Percentiles rank a stretch among this genome's conserved stretches.
Evolutionary conservation across 140 eudicot species (phyloP).

Genomic region (Oenanthe javanica): DNA sequence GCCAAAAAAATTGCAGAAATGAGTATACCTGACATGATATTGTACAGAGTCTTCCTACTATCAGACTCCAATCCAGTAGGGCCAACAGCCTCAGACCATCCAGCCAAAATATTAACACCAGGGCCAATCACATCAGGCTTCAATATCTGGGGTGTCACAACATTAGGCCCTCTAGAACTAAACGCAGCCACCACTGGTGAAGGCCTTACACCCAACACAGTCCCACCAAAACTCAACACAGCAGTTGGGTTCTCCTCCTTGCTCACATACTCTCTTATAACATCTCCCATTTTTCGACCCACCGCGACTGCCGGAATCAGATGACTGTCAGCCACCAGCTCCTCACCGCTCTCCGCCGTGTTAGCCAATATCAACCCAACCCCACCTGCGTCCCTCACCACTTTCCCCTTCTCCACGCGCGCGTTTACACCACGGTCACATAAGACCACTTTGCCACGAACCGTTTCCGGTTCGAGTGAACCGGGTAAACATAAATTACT

Average conservation of each 20-base stretch:
- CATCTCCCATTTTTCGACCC: constrained; percentile 14
- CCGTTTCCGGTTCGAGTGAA: constrained; percentile 13
- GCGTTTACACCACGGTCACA: constrained; percentile 22
- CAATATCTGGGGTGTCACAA: constrained; percentile 21
- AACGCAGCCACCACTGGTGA: constrained; percentile 35
- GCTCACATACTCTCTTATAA: constrained; percentile 23
- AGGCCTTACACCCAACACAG: constrained; percentile 23
- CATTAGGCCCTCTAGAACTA: constrained; percentile 41
- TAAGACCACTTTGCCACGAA: constrained; percentile 30
- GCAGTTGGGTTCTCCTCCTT: constrained; percentile 13
- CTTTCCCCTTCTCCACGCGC: constrained; percentile 10
- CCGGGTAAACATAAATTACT: constrained; percentile 6
- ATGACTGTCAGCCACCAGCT: constrained; percentile 16
- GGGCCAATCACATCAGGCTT: constrained; percentile 46
- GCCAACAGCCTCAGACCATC: constrained; percentile 15
- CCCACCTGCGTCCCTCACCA: constrained; percentile 16
- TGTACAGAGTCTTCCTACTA: constrained; percentile 65
- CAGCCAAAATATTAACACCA: constrained; percentile 29
- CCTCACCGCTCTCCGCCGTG: constrained; percentile 15
- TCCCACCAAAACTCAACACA: constrained; percentile 28
- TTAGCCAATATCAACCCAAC: constrained; percentile 30
- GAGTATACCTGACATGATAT: constrained; percentile 76
- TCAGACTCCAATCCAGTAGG: constrained; percentile 44
- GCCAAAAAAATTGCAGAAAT: neutral
- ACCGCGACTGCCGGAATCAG: constrained; percentile 15